Evolutionary conservation across 352 stramenopile species (phyloP).

Genomic region (Phytophthora brassicae): DNA sequence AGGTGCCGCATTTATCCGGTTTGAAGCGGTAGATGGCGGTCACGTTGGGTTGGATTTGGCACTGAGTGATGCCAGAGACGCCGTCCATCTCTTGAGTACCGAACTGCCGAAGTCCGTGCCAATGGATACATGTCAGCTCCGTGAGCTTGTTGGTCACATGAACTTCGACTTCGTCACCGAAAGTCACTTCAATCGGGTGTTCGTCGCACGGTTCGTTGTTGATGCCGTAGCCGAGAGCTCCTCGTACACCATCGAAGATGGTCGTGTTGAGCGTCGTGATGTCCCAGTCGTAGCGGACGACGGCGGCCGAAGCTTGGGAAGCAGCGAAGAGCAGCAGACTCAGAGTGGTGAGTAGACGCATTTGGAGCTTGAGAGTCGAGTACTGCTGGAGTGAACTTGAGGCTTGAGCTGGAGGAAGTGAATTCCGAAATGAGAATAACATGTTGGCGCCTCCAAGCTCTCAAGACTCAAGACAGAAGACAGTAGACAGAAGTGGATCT

Average conservation of each 20-base stretch:
- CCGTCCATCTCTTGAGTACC: slow-evolving; percentile 50
- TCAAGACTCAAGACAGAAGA: not conserved
- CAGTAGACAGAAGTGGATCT: not conserved
- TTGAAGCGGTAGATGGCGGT: slow-evolving; percentile 48
- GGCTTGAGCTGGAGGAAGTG: slow-evolving; percentile 24
- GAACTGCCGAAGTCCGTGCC: slow-evolving; percentile 45
- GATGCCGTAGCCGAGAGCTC: slow-evolving; percentile 32
- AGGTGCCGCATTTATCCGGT: slow-evolving; percentile 44
- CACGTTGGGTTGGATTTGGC: slow-evolving; percentile 39
- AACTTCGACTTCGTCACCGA: slow-evolving; percentile 41
- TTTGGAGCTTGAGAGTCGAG: slow-evolving; percentile 3
- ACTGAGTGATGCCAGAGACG: slow-evolving; percentile 49
- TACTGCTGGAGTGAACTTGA: slow-evolving; percentile 1
- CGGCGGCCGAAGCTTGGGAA: slow-evolving; percentile 17
- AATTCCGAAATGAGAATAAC: slow-evolving; percentile 32
- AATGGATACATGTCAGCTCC: slow-evolving; percentile 48
- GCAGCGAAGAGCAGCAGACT: slow-evolving; percentile 19
- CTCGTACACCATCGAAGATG: slow-evolving; percentile 32
- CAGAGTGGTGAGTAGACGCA: slow-evolving; percentile 18
- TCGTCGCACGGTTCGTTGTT: slow-evolving; percentile 34
- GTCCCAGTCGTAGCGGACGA: slow-evolving; percentile 40
- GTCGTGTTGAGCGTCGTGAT: slow-evolving; percentile 40
- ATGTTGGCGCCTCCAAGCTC: not conserved
- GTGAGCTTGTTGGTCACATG: slow-evolving; percentile 44
- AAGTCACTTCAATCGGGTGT: slow-evolving; percentile 32